Evolutionary conservation across 2,329 filamentous ascomycete species (phyloP).

Genomic region (Fusarium devonianum): DNA sequence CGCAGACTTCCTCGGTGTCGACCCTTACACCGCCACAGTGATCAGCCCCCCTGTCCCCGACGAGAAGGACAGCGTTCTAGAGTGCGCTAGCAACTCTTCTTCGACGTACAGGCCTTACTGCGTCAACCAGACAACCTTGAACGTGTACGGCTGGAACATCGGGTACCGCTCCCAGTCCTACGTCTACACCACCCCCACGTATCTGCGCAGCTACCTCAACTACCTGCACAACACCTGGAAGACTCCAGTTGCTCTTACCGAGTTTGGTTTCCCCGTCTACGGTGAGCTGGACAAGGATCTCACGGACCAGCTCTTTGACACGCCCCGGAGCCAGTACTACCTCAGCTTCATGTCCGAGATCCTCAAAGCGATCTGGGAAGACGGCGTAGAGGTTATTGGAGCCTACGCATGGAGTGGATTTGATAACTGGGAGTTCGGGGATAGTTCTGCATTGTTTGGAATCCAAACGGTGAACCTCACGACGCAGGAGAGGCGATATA

Average conservation of each 20-base stretch:
- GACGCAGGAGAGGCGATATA: slow-evolving; percentile 58
- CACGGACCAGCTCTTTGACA: slow-evolving; percentile 61
- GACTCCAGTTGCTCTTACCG: slow-evolving; percentile 56
- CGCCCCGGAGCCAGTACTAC: slow-evolving; percentile 62
- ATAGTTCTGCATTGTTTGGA: slow-evolving; percentile 56
- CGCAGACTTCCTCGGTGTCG: slow-evolving; percentile 63
- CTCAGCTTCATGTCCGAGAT: slow-evolving; percentile 61
- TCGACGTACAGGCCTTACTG: slow-evolving; percentile 60
- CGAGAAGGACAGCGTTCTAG: slow-evolving; percentile 50
- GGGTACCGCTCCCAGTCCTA: slow-evolving; percentile 64
- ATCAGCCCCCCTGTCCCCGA: slow-evolving; percentile 53
- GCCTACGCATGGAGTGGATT: slow-evolving; percentile 61
- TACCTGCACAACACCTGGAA: slow-evolving; percentile 68
- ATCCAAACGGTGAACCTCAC: slow-evolving; percentile 64
- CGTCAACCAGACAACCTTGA: slow-evolving; percentile 55
- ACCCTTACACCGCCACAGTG: slow-evolving; percentile 64
- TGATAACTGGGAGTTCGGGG: slow-evolving; percentile 65
- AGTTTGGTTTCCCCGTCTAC: slow-evolving; percentile 66
- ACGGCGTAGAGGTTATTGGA: slow-evolving; percentile 62
- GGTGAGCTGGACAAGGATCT: slow-evolving; percentile 53
- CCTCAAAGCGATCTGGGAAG: slow-evolving; percentile 62
- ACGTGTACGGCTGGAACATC: slow-evolving; percentile 63
- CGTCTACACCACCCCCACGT: slow-evolving; percentile 65
- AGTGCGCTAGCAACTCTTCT: slow-evolving; percentile 56
- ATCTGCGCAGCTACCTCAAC: slow-evolving; percentile 62